A percentile compares a stretch with the other conserved stretches of the same genome.
phyloP scores from a whole-genome alignment of 2,329 filamentous ascomycete genomes.

The Monosporascus ibericus region DNA sequence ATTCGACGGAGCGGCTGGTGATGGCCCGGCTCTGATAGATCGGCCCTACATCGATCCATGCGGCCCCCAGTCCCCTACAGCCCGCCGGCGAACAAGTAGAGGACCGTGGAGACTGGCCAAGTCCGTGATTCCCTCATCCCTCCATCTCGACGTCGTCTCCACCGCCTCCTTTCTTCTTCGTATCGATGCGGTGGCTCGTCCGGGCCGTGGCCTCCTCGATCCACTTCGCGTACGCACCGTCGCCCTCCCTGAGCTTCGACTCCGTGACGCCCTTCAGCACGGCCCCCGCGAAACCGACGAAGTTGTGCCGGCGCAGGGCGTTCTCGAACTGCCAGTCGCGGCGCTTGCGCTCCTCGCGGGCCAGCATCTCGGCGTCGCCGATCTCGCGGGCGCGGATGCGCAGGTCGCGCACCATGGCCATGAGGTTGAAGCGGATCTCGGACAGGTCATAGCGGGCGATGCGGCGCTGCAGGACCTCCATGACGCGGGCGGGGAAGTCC shows the following conservation, averaged over 20 bases:
- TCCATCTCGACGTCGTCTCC: conserved; percentile 39
- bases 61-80: no score
- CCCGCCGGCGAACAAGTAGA: not conserved
- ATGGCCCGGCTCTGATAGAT: no score
- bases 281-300: conserved; percentile 91
- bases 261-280: conserved; percentile 80
- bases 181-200: conserved; percentile 39
- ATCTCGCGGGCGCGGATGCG: conserved; percentile 71
- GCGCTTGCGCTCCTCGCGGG: conserved; percentile 76
- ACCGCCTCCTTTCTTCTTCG: conserved; percentile 29
- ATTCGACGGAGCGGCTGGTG: no score
- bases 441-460: conserved; percentile 77
- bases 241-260: conserved; percentile 61
- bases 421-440: conserved; percentile 93
- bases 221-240: conserved; percentile 66
- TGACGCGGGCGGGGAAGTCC: conserved; percentile 73
- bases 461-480: conserved; percentile 77
- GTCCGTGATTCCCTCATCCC: conserved; percentile 3
- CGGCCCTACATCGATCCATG: no score
- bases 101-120: no score
- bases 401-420: conserved; percentile 85
- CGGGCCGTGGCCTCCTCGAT: conserved; percentile 59
- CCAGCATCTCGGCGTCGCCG: conserved; percentile 73
- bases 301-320: conserved; percentile 84
- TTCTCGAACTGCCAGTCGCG: conserved; percentile 93